Base-by-base conservation (phyloP, 106 monocot genomes). In the Apostasia shenzhenica region DNA sequence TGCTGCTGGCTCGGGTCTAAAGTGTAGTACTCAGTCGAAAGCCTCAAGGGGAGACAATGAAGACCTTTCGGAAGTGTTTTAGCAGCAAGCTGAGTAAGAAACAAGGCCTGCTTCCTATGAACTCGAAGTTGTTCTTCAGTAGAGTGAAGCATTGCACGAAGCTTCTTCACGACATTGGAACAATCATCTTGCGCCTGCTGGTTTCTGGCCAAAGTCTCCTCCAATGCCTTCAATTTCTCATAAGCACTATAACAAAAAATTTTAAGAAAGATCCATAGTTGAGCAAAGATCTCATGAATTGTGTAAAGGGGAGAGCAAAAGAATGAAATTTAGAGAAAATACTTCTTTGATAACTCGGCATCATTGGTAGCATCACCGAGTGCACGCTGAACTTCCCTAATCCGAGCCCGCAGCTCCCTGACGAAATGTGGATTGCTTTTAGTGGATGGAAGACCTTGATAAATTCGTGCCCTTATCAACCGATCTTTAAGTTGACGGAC, bases 311-410 rank as follows among this genome's bases (percentile, higher is more conserved):
- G 26, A 39, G 44, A 41, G 6, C 26, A 59, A 60, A 12, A 48
- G 13, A 49, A 8, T 55, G 41, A 56, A 45, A 50, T 7, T 26
- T 40, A 55, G 14, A 57, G 57, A 4, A 44, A 45, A 37, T 85
- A 99, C 97, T 76, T 87, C 60, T 72, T 84, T 45, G 92, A 87
- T 57, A 99, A 81, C 13, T 93, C 89, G 6, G 90, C 80, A 55
- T 93, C 99, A 61, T 85, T 85, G n/a, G 83, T 87, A 14, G 99
- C 82, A 78, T 88, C 93, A 50, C 87, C 99, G 63, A 99, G 77
- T 39, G 72, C 85, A 63, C 87, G 61, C 55, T 92, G 85, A 50
- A 93, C 81, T 9, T 90, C 92, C 69, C 83, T 92, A 14, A 90
- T 85, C 58, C 89, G 78, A n/a, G 54, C 45, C 6, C 75, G 78